phyloP scores from a whole-genome alignment of 2,329 filamentous ascomycete genomes.

The Arthrobotrys musiformis region DNA sequence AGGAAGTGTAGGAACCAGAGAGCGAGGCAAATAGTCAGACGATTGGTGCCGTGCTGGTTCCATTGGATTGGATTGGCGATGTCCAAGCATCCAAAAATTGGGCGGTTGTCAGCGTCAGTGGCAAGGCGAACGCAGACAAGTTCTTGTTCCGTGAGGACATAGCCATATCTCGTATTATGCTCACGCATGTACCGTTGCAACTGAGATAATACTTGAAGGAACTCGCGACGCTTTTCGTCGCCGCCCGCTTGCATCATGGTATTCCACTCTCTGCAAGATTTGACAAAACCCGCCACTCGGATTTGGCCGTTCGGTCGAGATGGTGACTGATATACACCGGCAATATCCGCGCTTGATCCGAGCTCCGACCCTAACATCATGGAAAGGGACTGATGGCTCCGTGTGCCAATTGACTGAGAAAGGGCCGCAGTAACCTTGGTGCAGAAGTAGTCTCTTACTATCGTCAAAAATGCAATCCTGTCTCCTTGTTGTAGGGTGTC shows the following conservation, averaged over 20 bases:
- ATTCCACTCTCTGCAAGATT: constrained; percentile 54
- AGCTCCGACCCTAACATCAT: constrained; percentile 47
- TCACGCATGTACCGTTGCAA: constrained; percentile 50
- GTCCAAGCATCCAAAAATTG: constrained; percentile 50
- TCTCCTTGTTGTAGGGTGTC: constrained; percentile 43
- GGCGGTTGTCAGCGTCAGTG: constrained; percentile 31
- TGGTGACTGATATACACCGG: constrained; percentile 49
- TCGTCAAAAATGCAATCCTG: constrained; percentile 41
- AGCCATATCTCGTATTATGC: constrained; percentile 47
- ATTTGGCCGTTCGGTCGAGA: constrained; percentile 50
- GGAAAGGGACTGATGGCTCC: constrained; percentile 45
- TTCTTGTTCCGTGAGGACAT: constrained; percentile 49
- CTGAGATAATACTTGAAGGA: constrained; percentile 46
- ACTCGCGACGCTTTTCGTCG: constrained; percentile 45
- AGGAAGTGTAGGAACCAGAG: constrained; percentile 51
- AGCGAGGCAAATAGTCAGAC: constrained; percentile 45
- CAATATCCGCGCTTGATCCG: constrained; percentile 48
- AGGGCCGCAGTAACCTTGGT: constrained; percentile 49
- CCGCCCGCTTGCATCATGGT: constrained; percentile 54
- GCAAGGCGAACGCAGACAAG: constrained; percentile 47
- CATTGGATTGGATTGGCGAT: constrained; percentile 52
- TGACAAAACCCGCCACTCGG: constrained; percentile 45
- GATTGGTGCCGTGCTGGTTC: constrained; percentile 45
- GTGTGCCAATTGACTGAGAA: constrained; percentile 43
- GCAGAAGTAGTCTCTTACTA: constrained; percentile 49